phyloP scores from a whole-genome alignment of 352 stramenopile species.

The Globisporangium paddicum region DNA sequence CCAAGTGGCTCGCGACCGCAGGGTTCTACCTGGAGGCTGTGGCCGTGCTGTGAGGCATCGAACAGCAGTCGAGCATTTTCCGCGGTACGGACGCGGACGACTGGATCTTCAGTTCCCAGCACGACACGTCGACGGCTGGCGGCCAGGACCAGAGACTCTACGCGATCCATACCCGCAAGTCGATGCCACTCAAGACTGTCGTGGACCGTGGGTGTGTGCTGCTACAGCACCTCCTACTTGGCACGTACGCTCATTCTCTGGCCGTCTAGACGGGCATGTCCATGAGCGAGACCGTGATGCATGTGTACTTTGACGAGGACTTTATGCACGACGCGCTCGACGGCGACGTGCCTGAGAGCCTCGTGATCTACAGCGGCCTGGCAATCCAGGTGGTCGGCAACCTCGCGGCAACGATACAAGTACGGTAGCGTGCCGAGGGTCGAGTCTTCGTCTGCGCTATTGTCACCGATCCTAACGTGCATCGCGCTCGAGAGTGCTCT shows the following conservation, averaged over 20 bases:
- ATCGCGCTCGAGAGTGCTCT: too few relatives aligned
- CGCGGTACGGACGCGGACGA: background rate
- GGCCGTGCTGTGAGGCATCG: background rate
- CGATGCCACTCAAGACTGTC: background rate
- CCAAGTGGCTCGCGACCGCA: background rate
- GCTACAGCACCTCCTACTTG: background rate
- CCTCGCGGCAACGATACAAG: too few relatives aligned
- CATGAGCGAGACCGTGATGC: background rate
- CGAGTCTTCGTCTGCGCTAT: too few relatives aligned
- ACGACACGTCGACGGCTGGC: too few relatives aligned
- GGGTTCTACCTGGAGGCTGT: background rate
- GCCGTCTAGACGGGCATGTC: constrained; percentile 1
- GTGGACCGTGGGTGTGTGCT: background rate
- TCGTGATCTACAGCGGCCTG: background rate
- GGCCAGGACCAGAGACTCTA: background rate
- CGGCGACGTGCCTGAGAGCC: background rate
- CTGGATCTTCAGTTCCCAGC: constrained; percentile 3
- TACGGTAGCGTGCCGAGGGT: too few relatives aligned
- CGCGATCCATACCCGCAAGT: background rate
- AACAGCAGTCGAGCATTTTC: background rate
- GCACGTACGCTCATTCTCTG: constrained; percentile 3
- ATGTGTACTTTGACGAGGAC: constrained; percentile 1
- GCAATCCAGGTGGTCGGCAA: background rate
- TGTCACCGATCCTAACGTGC: too few relatives aligned
- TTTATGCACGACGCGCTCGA: background rate